Conservation (phyloP, 2,329 filamentous ascomycete genomes). For the Endoconidiophora polonica region DNA sequence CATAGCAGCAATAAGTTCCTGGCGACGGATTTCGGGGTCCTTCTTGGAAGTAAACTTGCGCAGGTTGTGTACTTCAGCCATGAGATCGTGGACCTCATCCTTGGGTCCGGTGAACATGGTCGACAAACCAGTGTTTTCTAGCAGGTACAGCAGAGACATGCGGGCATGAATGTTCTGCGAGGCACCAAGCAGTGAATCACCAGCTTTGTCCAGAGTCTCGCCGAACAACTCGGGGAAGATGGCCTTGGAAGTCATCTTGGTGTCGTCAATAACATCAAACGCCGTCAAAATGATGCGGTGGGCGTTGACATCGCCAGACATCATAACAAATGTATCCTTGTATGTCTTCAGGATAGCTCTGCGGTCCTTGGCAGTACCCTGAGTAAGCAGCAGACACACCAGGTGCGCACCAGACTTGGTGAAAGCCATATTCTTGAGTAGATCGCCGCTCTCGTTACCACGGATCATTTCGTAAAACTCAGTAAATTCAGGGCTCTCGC, state of each 20-base stretch:
- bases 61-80: constrained; percentile 64
- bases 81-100: constrained; percentile 34
- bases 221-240: constrained; percentile 77
- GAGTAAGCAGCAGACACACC: constrained; percentile 63
- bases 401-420: constrained; percentile 76
- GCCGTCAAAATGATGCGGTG: constrained; percentile 71
- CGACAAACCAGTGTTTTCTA: constrained; percentile 50
- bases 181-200: constrained; percentile 46
- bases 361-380: constrained; percentile 81
- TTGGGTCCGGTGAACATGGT: constrained; percentile 46
- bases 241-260: constrained; percentile 68
- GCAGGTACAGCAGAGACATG: constrained; percentile 62
- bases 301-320: constrained; percentile 65
- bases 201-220: constrained; percentile 45
- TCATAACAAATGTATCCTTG: constrained; percentile 73
- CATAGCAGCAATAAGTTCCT: constrained; percentile 58
- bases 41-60: constrained; percentile 84
- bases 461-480: constrained; percentile 86
- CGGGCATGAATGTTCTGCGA: constrained; percentile 50
- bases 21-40: constrained; percentile 56
- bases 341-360: constrained; percentile 76
- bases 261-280: constrained; percentile 88
- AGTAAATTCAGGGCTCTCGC: constrained; percentile 62
- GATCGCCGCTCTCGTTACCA: constrained; percentile 75
- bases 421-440: constrained; percentile 91